A percentile compares a stretch with the other conserved stretches of the same genome.
Conservation (phyloP, 495 filamentous ascomycete genomes). For the Tuber microsphaerosporum region DNA sequence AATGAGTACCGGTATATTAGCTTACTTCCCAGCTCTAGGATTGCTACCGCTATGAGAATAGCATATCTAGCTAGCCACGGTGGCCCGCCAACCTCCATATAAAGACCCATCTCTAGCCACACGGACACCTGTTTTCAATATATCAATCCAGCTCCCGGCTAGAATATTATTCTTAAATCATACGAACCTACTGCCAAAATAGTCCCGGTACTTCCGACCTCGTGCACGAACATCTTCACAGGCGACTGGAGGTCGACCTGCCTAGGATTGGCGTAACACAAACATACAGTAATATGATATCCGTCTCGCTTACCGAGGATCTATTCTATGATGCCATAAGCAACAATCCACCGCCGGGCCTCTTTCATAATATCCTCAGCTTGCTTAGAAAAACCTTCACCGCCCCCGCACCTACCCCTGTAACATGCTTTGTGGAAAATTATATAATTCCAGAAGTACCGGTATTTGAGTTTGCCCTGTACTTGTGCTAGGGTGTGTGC, state of each 20-base stretch:
- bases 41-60: background rate
- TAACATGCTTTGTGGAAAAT: background rate
- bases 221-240: background rate
- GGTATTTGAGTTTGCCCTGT: background rate
- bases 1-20: background rate
- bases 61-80: background rate
- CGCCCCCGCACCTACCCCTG: background rate
- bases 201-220: background rate
- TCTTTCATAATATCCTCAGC: background rate
- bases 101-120: background rate
- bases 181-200: background rate
- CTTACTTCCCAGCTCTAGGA: background rate
- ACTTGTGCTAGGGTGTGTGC: too few relatives aligned
- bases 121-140: background rate
- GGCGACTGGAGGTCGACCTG: background rate
- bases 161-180: background rate
- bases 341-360: background rate
- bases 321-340: background rate
- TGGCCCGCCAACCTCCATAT: background rate
- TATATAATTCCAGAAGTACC: background rate
- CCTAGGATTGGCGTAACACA: background rate
- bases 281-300: background rate
- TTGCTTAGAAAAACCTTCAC: background rate
- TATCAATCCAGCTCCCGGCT: background rate
- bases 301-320: background rate